Base-by-base conservation (phyloP, 495 filamentous ascomycete species). In the Hypomontagnella submonticulosa region DNA sequence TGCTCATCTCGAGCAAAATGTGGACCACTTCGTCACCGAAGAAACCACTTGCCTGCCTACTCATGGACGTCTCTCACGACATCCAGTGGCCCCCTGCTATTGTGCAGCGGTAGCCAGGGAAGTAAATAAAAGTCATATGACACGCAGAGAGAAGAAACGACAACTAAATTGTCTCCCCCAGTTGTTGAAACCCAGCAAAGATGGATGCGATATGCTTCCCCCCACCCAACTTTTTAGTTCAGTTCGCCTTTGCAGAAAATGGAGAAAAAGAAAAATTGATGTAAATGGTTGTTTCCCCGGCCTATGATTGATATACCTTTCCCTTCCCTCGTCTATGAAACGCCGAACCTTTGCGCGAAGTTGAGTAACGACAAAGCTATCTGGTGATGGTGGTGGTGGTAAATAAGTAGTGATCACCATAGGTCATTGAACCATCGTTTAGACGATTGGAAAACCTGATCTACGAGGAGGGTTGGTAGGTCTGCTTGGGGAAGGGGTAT, bases 401-500 rank as follows among this genome's bases (percentile, higher is more conserved):
- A 41, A 10, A 30, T 20, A 2, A 16, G 18, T 41, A 41, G 36
- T 3, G 19, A 5, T 34, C 12, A 49, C 49, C 36, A 12, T 40
- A 33, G 3, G 23, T 27, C 6, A 27, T 2, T 27, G 30, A 34
- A 15, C 12, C 20, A 10, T 40, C 33, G 12, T 18, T 51, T 6
- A 27, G 49, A 18, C 19, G 49, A 38, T 19, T 38, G 20, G 50
- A 40, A 33, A 47, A 15, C 63, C 48, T 48, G 49, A 61, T 64
- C 62, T 71, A 74, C 66, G 67, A 76, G 40, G 77, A 73, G 30
- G 77, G 71, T 55, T 80, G 71, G 81, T 93, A 95, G 69, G 87
- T 83, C 76, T 93, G 85, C 83, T 93, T 92, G 69, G 92, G 91
- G 83, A 85, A 91, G 65, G 91, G 91, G 81, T 83, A 94, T 60